Percentiles rank a stretch among this genome's conserved stretches.
phyloP scores from a whole-genome alignment of 495 filamentous ascomycete genomes.

The Cercophora newfieldiana region DNA sequence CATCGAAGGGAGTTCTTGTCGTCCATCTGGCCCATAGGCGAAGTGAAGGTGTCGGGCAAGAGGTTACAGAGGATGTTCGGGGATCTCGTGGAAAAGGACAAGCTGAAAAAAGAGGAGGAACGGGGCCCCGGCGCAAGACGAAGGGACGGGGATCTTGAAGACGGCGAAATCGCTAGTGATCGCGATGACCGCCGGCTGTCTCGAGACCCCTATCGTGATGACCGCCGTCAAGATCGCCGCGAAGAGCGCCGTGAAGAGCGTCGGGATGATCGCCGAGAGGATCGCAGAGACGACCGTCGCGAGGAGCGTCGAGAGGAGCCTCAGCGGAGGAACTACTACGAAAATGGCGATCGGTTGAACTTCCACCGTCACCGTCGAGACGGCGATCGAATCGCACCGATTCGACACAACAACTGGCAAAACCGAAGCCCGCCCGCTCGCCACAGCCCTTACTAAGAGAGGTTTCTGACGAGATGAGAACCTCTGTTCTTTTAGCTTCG shows the following conservation, averaged over 20 bases:
- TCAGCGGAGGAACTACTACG: conserved; percentile 35
- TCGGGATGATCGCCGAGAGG: too few species aligned
- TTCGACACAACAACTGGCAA: conserved; percentile 34
- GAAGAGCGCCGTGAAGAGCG: conserved; percentile 35
- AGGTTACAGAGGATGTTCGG: conserved; percentile 50
- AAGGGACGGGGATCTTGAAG: conserved; percentile 32
- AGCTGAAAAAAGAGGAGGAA: conserved; percentile 27
- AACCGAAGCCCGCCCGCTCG: conserved; percentile 34
- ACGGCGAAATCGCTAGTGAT: conserved; percentile 39
- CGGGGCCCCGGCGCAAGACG: conserved; percentile 19
- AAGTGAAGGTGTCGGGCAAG: conserved; percentile 38
- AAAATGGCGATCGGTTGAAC: conserved; percentile 37
- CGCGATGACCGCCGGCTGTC: conserved; percentile 34
- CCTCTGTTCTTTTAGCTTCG: conserved; percentile 12
- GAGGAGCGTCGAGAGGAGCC: conserved; percentile 37
- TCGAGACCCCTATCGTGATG: conserved; percentile 40
- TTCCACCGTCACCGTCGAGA: conserved; percentile 36
- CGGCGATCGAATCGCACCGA: conserved; percentile 26
- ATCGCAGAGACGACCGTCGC: conserved; percentile 32
- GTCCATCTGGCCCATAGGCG: conserved; percentile 44
- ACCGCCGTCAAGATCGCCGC: conserved; percentile 23
- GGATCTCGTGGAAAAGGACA: conserved; percentile 38
- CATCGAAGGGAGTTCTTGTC: conserved; percentile 37
- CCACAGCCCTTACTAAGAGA: conserved; percentile 32
- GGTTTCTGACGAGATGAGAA: not conserved